Conservation (phyloP, 2,329 filamentous ascomycete genomes). For the Dichotomopilus funicola region DNA sequence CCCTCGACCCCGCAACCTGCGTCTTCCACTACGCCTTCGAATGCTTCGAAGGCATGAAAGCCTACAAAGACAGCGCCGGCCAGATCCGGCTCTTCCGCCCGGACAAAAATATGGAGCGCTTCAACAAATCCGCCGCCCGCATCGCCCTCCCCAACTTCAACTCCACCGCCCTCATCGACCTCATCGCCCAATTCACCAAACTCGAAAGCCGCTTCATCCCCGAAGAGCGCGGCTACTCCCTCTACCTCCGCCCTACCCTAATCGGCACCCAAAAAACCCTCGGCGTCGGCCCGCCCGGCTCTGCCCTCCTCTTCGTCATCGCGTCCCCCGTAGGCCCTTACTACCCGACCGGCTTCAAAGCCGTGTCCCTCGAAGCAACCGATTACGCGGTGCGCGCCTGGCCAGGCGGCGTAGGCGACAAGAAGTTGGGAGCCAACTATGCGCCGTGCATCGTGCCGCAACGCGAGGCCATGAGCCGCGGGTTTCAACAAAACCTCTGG, state of each 20-base stretch:
- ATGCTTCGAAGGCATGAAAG: constrained; percentile 99
- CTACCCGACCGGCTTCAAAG: constrained; percentile 98
- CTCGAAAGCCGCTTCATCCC: constrained; percentile 89
- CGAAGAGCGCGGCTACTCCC: constrained; percentile 75
- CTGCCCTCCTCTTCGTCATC: constrained; percentile 88
- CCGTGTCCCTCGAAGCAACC: constrained; percentile 88
- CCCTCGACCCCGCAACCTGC: constrained; percentile 89
- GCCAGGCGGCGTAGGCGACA: constrained; percentile 95
- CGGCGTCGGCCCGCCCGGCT: constrained; percentile 85
- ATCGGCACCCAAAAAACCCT: constrained; percentile 95
- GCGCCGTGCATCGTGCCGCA: constrained; percentile 98
- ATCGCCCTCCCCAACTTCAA: constrained; percentile 91
- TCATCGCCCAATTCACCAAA: constrained; percentile 74
- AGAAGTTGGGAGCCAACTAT: constrained; percentile 98
- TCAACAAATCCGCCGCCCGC: constrained; percentile 85
- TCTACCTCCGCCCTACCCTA: constrained; percentile 93
- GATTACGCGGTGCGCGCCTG: constrained; percentile 95
- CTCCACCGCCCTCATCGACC: constrained; percentile 63
- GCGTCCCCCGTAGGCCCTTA: constrained; percentile 95
- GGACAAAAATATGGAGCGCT: constrained; percentile 88
- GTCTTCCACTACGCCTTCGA: constrained; percentile 99
- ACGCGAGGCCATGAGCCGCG: constrained; percentile 79
- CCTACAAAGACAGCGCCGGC: constrained; percentile 81
- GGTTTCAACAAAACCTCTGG: constrained; percentile 98
- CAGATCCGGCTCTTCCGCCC: constrained; percentile 84